Evolutionary conservation across 2,329 filamentous ascomycete species (phyloP).

Genomic region (Dothistroma septosporum): DNA sequence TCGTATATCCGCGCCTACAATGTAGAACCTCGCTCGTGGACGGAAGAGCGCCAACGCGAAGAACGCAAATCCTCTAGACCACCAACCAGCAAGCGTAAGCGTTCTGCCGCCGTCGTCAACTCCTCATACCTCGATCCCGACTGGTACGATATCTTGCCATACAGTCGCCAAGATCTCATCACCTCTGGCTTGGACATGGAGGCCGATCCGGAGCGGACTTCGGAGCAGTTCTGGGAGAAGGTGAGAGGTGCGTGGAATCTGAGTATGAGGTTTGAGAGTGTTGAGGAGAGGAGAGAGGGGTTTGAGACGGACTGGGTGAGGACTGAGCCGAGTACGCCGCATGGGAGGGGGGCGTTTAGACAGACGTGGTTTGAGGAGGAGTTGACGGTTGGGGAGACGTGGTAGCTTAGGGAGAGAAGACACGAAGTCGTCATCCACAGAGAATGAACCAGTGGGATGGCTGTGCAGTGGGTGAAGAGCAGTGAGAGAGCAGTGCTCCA

Average conservation of each 20-base stretch:
- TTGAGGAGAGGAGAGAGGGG: conserved; percentile 2
- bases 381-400: neutral
- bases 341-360: neutral
- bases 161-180: conserved; percentile 2
- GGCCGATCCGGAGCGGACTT: neutral
- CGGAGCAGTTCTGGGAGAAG: conserved; percentile 9
- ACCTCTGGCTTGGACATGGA: conserved; percentile 4
- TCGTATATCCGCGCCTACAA: neutral
- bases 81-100: neutral
- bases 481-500: neutral
- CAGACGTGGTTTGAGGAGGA: neutral
- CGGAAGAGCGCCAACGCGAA: neutral
- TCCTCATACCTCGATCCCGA: neutral
- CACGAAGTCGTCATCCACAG: no score
- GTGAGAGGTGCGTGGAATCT: conserved; percentile 1
- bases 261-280: conserved; percentile 4
- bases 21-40: neutral
- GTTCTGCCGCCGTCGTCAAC: neutral
- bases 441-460: no score
- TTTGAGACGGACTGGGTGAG: neutral
- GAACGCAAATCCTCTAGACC: neutral
- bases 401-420: neutral
- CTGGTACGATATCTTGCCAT: conserved; percentile 3
- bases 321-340: neutral
- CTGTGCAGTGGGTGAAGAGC: neutral